A percentile compares a stretch with the other conserved stretches of the same genome.
Conservation (phyloP, 2,329 filamentous ascomycete species). For the Fusarium nisikadoi region DNA sequence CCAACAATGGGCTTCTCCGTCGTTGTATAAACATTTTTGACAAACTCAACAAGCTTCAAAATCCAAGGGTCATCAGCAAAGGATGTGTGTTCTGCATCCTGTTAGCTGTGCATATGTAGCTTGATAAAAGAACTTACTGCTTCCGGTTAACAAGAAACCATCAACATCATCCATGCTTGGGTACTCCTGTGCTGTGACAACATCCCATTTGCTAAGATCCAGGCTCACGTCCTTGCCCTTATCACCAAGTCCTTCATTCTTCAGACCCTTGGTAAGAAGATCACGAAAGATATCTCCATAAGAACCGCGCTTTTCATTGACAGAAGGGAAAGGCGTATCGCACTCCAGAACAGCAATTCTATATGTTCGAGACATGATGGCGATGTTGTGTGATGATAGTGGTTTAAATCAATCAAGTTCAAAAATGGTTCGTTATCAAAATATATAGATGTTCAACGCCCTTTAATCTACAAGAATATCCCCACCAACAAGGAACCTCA, state of each 20-base stretch:
- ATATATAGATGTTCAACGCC: background rate
- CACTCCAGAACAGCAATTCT: conserved; percentile 48
- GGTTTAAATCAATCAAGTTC: background rate
- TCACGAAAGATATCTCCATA: conserved; percentile 49
- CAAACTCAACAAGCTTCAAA: conserved; percentile 51
- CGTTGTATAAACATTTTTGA: conserved; percentile 41
- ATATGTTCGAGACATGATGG: conserved; percentile 38
- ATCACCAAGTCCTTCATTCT: conserved; percentile 34
- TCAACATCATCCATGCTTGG: conserved; percentile 45
- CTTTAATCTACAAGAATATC: background rate
- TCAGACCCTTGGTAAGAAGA: conserved; percentile 41
- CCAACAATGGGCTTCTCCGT: conserved; percentile 52
- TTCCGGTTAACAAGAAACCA: conserved; percentile 48
- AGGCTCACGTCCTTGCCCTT: conserved; percentile 36
- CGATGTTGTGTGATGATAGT: too few relatives aligned
- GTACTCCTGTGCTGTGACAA: conserved; percentile 44
- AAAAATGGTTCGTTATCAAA: background rate
- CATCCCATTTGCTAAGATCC: conserved; percentile 46
- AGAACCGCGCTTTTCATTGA: conserved; percentile 41
- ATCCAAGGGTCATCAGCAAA: conserved; percentile 56
- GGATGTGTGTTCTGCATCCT: conserved; percentile 47
- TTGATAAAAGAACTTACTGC: conserved; percentile 41
- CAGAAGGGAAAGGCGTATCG: conserved; percentile 46
- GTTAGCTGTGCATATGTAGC: background rate
- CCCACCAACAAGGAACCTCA: conserved; percentile 4